These are phyloP conservation scores for Moesziomyces parantarcticus DNA, from an alignment of 1,284 basidiomycete genomes.

Conservation along the genomic window DNA sequence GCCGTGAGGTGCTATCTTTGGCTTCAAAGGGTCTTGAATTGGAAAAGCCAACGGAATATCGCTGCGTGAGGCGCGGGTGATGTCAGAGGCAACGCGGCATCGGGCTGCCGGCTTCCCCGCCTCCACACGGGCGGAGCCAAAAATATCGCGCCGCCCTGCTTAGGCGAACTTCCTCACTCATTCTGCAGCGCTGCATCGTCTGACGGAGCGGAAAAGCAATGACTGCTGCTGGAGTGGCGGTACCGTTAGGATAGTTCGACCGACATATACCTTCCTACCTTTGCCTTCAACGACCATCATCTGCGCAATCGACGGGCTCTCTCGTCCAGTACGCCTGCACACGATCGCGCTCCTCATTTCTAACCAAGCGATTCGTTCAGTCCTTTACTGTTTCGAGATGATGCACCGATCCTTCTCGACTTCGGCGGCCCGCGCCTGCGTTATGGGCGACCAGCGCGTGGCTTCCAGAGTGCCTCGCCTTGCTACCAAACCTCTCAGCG, in stretches of 20 bases:
- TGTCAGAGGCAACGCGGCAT: conserved; percentile 3
- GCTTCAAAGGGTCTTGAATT: no score
- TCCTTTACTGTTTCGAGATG: not conserved
- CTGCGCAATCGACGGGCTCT: not conserved
- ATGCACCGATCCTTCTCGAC: conserved; percentile 33
- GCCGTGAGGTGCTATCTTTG: no score
- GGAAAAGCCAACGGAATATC: not conserved
- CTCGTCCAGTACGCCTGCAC: no score
- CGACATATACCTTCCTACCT: no score
- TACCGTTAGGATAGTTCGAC: not conserved
- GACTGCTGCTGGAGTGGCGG: not conserved
- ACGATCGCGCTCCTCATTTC: no score
- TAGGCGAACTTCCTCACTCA: not conserved
- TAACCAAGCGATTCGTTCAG: no score
- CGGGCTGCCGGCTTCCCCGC: conserved; percentile 4
- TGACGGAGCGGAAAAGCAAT: no score
- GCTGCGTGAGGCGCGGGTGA: conserved; percentile 1
- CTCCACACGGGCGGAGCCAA: conserved; percentile 9
- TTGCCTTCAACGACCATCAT: not conserved
- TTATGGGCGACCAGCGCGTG: conserved; percentile 36
- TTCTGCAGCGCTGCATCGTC: not conserved
- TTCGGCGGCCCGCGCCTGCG: conserved; percentile 12
- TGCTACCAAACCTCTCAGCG: conserved; percentile 7
- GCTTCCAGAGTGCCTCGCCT: conserved; percentile 37
- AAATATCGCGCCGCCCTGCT: not conserved